Conservation (phyloP, 139 green algal genomes). For the Penium margaritaceum region DNA sequence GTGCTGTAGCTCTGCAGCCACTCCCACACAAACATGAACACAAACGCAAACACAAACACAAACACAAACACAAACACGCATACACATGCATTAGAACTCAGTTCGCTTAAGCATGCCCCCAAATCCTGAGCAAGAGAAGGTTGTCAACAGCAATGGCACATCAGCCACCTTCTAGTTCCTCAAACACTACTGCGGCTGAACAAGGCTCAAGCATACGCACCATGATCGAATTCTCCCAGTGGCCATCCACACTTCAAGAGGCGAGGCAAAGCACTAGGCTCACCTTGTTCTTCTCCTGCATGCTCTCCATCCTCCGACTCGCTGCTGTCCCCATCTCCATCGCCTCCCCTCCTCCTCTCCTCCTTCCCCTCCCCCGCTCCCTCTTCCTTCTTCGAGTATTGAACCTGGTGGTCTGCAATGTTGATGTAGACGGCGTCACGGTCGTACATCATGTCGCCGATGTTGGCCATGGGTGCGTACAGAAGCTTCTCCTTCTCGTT, state of each 20-base stretch:
- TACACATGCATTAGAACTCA: not conserved
- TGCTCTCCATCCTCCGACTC: slow-evolving; percentile 3
- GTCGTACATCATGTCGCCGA: slow-evolving; percentile 93
- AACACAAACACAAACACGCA: not conserved
- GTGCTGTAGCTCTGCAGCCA: no score
- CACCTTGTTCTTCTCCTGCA: slow-evolving; percentile 53
- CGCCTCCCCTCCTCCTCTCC: not conserved
- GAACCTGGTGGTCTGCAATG: slow-evolving; percentile 90
- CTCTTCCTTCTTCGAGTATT: slow-evolving; percentile 40
- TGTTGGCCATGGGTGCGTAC: slow-evolving; percentile 92
- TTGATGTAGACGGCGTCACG: slow-evolving; percentile 95
- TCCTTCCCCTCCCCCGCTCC: not conserved
- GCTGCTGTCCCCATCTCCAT: not conserved
- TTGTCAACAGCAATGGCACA: not conserved
- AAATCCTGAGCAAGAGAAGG: not conserved
- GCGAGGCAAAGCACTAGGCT: not conserved
- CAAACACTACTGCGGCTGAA: not conserved
- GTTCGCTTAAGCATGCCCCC: not conserved
- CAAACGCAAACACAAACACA: not conserved
- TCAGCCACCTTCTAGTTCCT: not conserved
- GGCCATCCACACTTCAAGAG: not conserved
- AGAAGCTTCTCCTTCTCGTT: slow-evolving; percentile 76
- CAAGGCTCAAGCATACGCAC: not conserved
- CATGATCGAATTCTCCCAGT: not conserved
- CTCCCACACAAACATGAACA: no score